Conservation (phyloP, 208 protist genomes). For the Leptomonas seymouri region DNA sequence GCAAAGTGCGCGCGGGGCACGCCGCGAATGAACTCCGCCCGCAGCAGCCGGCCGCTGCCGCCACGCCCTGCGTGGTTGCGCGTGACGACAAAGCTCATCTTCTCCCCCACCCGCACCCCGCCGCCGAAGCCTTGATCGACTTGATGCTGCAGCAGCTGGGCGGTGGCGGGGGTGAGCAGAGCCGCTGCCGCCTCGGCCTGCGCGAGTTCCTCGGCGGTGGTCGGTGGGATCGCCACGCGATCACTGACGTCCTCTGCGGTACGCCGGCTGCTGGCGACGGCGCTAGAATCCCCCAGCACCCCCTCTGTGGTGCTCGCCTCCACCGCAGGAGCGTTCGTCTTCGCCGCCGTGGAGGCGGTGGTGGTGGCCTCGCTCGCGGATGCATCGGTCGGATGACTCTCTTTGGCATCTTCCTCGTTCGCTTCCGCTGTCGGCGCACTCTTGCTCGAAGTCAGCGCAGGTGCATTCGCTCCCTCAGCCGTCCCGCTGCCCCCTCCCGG, state of each 20-base stretch:
- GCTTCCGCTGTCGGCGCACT: background rate
- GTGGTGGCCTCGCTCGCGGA: background rate
- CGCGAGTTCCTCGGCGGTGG: slow-evolving; percentile 33
- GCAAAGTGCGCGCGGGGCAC: slow-evolving; percentile 39
- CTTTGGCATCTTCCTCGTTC: background rate
- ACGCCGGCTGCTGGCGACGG: background rate
- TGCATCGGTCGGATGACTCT: too few relatives aligned
- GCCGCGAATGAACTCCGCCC: slow-evolving; percentile 70
- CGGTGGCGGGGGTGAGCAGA: slow-evolving; percentile 46
- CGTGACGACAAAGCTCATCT: slow-evolving; percentile 58
- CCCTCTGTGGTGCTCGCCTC: background rate
- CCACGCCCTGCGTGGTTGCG: slow-evolving; percentile 51
- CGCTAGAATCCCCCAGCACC: background rate
- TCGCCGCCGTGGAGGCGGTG: background rate
- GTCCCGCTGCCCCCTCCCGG: background rate
- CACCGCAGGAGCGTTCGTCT: background rate
- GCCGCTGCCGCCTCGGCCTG: slow-evolving; percentile 35
- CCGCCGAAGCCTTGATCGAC: slow-evolving; percentile 41
- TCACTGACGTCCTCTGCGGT: slow-evolving; percentile 17
- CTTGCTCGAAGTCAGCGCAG: background rate
- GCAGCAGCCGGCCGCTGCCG: slow-evolving; percentile 53
- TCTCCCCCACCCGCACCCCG: slow-evolving; percentile 38
- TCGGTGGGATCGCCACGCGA: slow-evolving; percentile 23
- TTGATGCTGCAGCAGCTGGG: slow-evolving; percentile 55
- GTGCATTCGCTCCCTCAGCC: background rate